These are phyloP conservation scores for Tillandsia fasciculata DNA, from an alignment of 176 grass and related monocot genomes.

Conservation along the genomic window DNA sequence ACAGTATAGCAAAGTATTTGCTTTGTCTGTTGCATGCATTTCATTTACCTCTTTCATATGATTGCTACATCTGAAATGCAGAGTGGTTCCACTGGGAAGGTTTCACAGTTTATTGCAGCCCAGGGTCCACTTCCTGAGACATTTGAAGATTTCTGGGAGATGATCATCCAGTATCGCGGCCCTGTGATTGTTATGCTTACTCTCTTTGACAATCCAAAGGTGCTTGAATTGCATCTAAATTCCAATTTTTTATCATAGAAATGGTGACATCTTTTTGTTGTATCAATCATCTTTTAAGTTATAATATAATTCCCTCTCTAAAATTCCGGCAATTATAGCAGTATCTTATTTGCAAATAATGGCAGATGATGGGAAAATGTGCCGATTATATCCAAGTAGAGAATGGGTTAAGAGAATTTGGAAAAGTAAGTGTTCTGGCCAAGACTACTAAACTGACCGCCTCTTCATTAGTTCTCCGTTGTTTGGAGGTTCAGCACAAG, in stretches of 20 bases:
- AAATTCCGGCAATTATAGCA: not conserved
- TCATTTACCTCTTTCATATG: not conserved
- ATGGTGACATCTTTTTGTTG: not conserved
- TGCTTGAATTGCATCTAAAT: conserved; percentile 15
- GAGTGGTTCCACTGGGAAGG: conserved; percentile 10
- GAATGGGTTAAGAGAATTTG: conserved; percentile 34
- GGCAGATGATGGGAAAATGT: conserved; percentile 58
- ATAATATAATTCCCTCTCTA: not conserved
- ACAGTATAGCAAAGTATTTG: not conserved
- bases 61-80: conserved; percentile 17
- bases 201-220: conserved; percentile 57
- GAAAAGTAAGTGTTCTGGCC: conserved; percentile 47
- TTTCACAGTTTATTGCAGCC: conserved; percentile 70
- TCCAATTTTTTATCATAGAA: not conserved
- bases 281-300: not conserved
- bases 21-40: conserved; percentile 11
- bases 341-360: conserved; percentile 24
- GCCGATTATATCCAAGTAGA: conserved; percentile 56
- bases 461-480: conserved; percentile 47
- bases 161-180: conserved; percentile 72
- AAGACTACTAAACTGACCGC: conserved; percentile 14
- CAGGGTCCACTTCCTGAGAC: conserved; percentile 76
- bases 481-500: conserved; percentile 46
- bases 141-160: conserved; percentile 86
- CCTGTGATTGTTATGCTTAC: conserved; percentile 90